A percentile compares a stretch with the other conserved stretches of the same genome.
These are phyloP conservation scores for Termitomyces sp. DNA, from an alignment of 768 basidiomycete genomes.

Conservation along the genomic window DNA sequence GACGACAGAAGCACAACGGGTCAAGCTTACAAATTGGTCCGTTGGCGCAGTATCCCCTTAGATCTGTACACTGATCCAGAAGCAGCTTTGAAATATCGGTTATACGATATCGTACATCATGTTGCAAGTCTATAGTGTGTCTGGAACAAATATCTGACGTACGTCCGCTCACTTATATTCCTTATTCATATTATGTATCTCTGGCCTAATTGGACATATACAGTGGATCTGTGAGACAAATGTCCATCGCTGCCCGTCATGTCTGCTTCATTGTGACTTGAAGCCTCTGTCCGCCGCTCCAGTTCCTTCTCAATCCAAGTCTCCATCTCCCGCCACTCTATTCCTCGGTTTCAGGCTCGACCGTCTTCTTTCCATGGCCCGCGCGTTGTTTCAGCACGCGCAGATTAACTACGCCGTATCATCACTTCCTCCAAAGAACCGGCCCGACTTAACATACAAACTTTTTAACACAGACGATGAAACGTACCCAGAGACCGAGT, in stretches of 20 bases:
- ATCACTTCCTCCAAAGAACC: neutral
- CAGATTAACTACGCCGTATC: neutral
- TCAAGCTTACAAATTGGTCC: neutral
- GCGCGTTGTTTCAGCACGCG: neutral
- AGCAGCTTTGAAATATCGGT: slow-evolving; percentile 14
- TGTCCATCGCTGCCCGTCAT: slow-evolving; percentile 12
- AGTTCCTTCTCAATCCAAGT: neutral
- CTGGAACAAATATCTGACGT: slow-evolving; percentile 15
- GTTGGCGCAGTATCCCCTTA: neutral
- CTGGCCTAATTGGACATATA: neutral
- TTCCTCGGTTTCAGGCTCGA: neutral
- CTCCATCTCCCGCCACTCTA: neutral
- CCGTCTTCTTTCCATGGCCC: neutral
- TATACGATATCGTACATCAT: slow-evolving; percentile 11
- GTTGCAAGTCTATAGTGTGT: slow-evolving; percentile 8
- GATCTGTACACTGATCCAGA: neutral
- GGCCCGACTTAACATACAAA: neutral
- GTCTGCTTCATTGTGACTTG: slow-evolving; percentile 5
- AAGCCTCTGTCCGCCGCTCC: neutral
- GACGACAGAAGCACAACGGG: neutral
- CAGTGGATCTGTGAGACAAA: slow-evolving; percentile 15
- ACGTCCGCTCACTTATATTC: neutral
- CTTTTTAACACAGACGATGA: slow-evolving; percentile 9
- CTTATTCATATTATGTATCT: neutral
- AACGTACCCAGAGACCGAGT: slow-evolving; percentile 10